Evolutionary conservation across 192 early-diverging fungal species (phyloP).

Genomic region (Powellomyces hirtus): DNA sequence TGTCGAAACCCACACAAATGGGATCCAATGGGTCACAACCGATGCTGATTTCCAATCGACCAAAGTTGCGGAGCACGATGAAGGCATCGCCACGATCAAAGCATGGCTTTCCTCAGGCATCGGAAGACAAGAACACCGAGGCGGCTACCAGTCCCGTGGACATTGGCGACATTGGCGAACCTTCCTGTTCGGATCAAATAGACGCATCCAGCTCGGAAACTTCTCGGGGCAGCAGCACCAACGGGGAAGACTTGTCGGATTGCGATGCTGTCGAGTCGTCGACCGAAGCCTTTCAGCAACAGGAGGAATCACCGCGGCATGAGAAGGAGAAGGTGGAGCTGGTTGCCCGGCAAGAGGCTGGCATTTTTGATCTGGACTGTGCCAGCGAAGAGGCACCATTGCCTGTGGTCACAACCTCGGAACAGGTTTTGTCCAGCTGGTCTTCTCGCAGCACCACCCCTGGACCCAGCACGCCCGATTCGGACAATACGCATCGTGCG

Average conservation of each 20-base stretch:
- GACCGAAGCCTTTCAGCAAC: background rate
- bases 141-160: background rate
- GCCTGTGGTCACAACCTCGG: too few relatives aligned
- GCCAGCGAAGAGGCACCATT: too few relatives aligned
- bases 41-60: conserved; percentile 23
- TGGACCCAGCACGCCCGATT: conserved; percentile 5
- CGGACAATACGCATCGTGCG: background rate
- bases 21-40: background rate
- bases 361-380: background rate
- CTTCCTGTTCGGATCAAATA: background rate
- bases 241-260: conserved; percentile 1
- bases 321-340: background rate
- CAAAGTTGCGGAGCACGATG: conserved; percentile 27
- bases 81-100: conserved; percentile 19
- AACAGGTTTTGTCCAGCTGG: background rate
- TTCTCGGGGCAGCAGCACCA: conserved; percentile 1
- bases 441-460: conserved; percentile 24
- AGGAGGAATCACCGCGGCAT: background rate
- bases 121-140: background rate
- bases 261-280: background rate
- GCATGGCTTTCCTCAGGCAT: background rate
- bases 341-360: background rate
- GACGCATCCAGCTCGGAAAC: conserved; percentile 3
- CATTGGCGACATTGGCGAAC: background rate
- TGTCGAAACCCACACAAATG: background rate